phyloP scores from a whole-genome alignment of 225 moss, liverwort and hornwort genomes.

The Marchantia polymorpha region DNA sequence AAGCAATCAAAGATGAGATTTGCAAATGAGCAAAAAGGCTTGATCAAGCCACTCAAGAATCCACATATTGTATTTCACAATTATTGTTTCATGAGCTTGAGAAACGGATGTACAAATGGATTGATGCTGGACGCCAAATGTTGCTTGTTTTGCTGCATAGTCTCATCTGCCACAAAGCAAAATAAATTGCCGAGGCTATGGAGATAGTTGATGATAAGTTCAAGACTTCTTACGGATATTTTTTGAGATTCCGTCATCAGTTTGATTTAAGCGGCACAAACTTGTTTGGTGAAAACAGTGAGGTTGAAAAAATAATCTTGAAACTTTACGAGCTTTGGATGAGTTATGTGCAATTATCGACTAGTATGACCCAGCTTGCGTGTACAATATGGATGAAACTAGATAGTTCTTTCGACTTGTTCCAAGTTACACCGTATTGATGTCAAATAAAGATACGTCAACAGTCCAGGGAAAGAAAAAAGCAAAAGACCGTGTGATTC shows the following conservation, averaged over 20 bases:
- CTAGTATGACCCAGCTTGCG: not conserved
- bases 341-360: too few relatives aligned
- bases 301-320: slow-evolving; percentile 11
- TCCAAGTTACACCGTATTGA: slow-evolving; percentile 4
- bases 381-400: slow-evolving; percentile 22
- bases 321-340: too few relatives aligned
- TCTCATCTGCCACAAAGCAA: not conserved
- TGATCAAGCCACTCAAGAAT: too few relatives aligned
- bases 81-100: too few relatives aligned
- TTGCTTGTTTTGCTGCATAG: not conserved
- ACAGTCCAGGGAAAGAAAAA: slow-evolving; percentile 11
- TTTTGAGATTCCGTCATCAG: not conserved
- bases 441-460: not conserved
- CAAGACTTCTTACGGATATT: not conserved
- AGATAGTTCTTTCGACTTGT: not conserved
- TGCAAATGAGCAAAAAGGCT: too few relatives aligned
- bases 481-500: not conserved
- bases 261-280: not conserved
- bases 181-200: too few relatives aligned
- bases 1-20: too few relatives aligned
- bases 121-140: not conserved
- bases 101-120: not conserved
- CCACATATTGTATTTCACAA: too few relatives aligned
- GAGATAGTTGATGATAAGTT: not conserved
- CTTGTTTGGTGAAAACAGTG: not conserved